Evolutionary conservation across 164 flowering plant genomes (phyloP), one percentile per base, ranked within the genome.

Genomic region (Tetracentron sinense): DNA sequence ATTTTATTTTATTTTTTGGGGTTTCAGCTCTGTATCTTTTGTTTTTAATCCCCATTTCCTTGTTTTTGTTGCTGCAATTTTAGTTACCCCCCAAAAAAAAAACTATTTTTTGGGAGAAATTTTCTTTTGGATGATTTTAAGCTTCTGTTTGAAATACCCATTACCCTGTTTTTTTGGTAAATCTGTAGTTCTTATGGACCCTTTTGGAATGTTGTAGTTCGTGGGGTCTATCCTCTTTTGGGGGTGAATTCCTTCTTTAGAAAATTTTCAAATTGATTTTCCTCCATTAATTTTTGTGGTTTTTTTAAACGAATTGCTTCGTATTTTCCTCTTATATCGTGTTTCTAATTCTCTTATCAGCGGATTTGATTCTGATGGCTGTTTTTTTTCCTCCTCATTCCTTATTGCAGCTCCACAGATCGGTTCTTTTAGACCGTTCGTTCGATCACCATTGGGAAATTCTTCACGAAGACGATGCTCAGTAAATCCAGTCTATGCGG

Each of bases 401-500:
- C 15, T 22, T 44, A 60, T 22, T 65, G 29, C 76, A 87, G 92
- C 60, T 56, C 44, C 72, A 1, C 75, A 71, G 57, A 64, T 81
- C 25, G 73, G 82, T 23, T 63, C 79, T 0, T 64, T 72, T 49
- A 75, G 77, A 68, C 62, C 72, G 28, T 58, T 62, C 8, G 22
- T 51, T 6, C 65, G 68, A 4, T 51, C 70, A 47, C 31, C 61
- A 28, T 30, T 68, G 10, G 35, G 61, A 59, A 78, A 59, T 64
- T 25, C 72, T 0, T 69, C 81, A 2, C 69, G 73, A 49, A 71
- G 87, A 66, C 77, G 85, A 29, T 26, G 54, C 27, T 56, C 68
- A 21, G 81, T 80, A 22, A 78, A 64, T 60, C 77, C 90, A 3
- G 56, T 82, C 14, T 70, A 75, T 64, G 90, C 88, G 0, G 89